Base-by-base conservation (phyloP, 2,329 filamentous ascomycete genomes). In the Amesomyces nigricolor region DNA sequence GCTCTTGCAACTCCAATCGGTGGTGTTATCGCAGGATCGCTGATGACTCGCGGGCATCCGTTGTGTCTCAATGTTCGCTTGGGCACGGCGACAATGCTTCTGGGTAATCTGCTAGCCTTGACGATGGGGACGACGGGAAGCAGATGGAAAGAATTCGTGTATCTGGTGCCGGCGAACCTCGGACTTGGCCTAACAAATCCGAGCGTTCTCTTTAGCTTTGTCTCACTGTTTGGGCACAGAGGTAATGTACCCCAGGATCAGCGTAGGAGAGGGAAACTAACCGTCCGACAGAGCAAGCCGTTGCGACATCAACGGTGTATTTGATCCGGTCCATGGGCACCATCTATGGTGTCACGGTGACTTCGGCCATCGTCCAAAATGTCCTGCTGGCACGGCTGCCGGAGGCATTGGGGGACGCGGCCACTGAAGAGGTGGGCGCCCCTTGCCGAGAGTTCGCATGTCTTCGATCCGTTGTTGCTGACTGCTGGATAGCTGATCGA, bases 291-390 rank as follows among this genome's bases (percentile, higher is more conserved):
- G 82, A 85, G 49, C 82, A 86, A 63, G 82, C 82, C 9, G 81
- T 85, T 1, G 80, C 78, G 0, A 77, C 82, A 2, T 86, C 81
- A 1, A 83, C 79, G 0, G 78, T 85, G 7, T 86, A 86, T 64
- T 73, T 86, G 19, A 77, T 86, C 44, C 78, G 83, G 26, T 85
- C 82, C 0, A 70, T 86, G 4, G 83, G 82, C 2, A 80, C 77
- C 0, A 82, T 86, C 11, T 86, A 81, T 77, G 82, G 83, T 6
- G 83, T 87, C 1, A 82, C 83, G 0, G 72, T 82, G 29, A 81
- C 81, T 0, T 83, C 82, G 5, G 76, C 82, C 4, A 81, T 86
- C 45, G 74, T 84, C 19, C 83, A 86, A 67, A 86, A 81, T 52
- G 79, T 78, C 45, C 71, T 86, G 59, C 78, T 73, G 59, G 68